phyloP scores from a whole-genome alignment of 164 flowering plant species.

The Vitis amurensis region DNA sequence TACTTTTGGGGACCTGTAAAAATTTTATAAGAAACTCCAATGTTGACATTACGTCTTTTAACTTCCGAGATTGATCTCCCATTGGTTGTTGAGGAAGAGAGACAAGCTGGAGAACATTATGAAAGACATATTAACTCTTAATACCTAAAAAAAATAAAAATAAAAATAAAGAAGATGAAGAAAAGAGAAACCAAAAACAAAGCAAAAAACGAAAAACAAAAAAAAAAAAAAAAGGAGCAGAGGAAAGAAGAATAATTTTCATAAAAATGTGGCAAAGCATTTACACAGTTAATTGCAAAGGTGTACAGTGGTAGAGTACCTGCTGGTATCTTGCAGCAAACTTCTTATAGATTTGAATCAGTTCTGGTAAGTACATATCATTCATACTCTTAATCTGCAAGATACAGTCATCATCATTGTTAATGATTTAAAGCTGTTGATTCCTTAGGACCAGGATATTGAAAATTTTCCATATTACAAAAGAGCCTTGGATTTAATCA shows the following conservation, averaged over 20 bases:
- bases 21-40: slow-evolving; percentile 56
- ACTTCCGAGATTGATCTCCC: slow-evolving; percentile 57
- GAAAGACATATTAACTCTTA: background rate
- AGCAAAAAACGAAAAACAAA: too few species aligned
- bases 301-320: slow-evolving; percentile 31
- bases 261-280: too few species aligned
- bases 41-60: slow-evolving; percentile 46
- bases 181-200: background rate
- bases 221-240: too few species aligned
- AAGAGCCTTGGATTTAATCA: too few species aligned
- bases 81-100: slow-evolving; percentile 58
- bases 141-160: background rate
- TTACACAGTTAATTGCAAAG: background rate
- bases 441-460: too few species aligned
- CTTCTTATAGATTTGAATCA: slow-evolving; percentile 69
- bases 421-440: too few species aligned
- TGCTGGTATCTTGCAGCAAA: slow-evolving; percentile 63
- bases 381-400: slow-evolving; percentile 75
- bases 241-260: too few species aligned
- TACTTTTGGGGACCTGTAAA: slow-evolving; percentile 49
- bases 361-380: slow-evolving; percentile 64
- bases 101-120: slow-evolving; percentile 52
- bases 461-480: too few species aligned
- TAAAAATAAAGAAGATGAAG: background rate
- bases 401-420: background rate